These are phyloP conservation scores for Agaricus sinodeliciosus DNA, from an alignment of 768 basidiomycete genomes.

Conservation along the genomic window DNA sequence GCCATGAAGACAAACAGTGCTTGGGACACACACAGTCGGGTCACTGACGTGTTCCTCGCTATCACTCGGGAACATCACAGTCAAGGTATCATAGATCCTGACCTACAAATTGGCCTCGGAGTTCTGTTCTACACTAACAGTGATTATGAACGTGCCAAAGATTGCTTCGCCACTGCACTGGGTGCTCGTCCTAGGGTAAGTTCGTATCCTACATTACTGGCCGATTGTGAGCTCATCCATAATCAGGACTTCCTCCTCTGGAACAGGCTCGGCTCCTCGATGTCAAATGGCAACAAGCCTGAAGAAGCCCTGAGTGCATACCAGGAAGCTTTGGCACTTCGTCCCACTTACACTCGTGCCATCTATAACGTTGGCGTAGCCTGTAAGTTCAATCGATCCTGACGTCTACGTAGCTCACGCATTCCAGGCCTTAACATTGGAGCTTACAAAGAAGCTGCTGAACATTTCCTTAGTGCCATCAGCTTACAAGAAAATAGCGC, in stretches of 20 bases:
- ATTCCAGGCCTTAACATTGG: conserved; percentile 87
- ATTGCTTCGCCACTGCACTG: conserved; percentile 90
- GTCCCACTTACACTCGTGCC: conserved; percentile 94
- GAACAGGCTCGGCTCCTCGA: conserved; percentile 91
- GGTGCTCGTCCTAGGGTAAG: conserved; percentile 60
- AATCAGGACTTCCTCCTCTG: conserved; percentile 83
- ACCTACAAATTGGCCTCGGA: conserved; percentile 90
- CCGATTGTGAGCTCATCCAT: neutral
- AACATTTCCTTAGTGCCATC: conserved; percentile 87
- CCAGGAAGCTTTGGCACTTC: conserved; percentile 79
- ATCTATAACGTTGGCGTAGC: conserved; percentile 98
- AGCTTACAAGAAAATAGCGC: conserved; percentile 67
- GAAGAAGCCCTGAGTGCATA: conserved; percentile 92
- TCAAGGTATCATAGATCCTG: conserved; percentile 69
- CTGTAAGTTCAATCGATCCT: conserved; percentile 47
- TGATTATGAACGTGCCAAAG: conserved; percentile 84
- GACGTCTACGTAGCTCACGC: conserved; percentile 6
- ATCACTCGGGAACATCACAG: conserved; percentile 81
- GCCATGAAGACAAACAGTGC: conserved; percentile 49
- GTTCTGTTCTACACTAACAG: conserved; percentile 86
- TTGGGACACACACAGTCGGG: conserved; percentile 78
- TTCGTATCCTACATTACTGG: neutral
- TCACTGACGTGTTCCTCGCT: conserved; percentile 78
- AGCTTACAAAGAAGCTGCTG: conserved; percentile 90
- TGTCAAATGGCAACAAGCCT: conserved; percentile 91